phyloP scores from a whole-genome alignment of 768 basidiomycete genomes.

The Nevesoporus exiguus region DNA sequence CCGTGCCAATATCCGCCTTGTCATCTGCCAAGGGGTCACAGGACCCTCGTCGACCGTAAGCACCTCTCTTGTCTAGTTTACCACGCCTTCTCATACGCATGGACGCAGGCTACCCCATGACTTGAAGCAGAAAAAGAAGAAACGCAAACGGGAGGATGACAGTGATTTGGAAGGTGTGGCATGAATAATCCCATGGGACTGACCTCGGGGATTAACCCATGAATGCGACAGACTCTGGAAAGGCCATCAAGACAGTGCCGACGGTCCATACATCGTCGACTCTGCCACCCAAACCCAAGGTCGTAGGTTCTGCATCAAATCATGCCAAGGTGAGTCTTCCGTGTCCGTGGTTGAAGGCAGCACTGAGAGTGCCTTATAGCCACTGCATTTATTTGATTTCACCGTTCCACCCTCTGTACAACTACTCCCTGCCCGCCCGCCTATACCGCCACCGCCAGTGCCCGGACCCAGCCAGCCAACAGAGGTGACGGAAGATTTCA shows the following conservation, averaged over 20 bases:
- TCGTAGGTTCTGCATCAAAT: slow-evolving; percentile 40
- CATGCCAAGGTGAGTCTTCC: slow-evolving; percentile 47
- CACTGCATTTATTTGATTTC: slow-evolving; percentile 55
- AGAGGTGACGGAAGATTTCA: slow-evolving; percentile 88
- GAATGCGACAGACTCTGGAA: slow-evolving; percentile 42
- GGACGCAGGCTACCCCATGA: slow-evolving; percentile 42
- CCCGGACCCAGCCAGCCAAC: slow-evolving; percentile 82
- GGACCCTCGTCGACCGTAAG: slow-evolving; percentile 64
- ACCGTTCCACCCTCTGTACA: slow-evolving; percentile 46
- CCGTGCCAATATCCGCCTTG: slow-evolving; percentile 44
- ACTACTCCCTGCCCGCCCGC: slow-evolving; percentile 60
- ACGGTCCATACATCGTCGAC: slow-evolving; percentile 39
- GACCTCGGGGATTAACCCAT: slow-evolving; percentile 6
- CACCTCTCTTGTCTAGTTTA: slow-evolving; percentile 12
- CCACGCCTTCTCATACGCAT: slow-evolving; percentile 4
- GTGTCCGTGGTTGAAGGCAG: not conserved
- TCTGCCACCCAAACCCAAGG: slow-evolving; percentile 55
- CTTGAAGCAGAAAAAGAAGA: slow-evolving; percentile 78
- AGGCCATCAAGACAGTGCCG: slow-evolving; percentile 59
- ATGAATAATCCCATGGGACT: slow-evolving; percentile 10
- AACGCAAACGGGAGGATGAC: slow-evolving; percentile 78
- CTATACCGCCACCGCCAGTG: slow-evolving; percentile 57
- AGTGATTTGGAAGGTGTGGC: slow-evolving; percentile 65
- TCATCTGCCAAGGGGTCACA: slow-evolving; percentile 52
- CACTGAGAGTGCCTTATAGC: slow-evolving; percentile 24